Evolutionary conservation across 257 asterid species (phyloP), one percentile per base, ranked within the genome.

Genomic region (Plantago major): DNA sequence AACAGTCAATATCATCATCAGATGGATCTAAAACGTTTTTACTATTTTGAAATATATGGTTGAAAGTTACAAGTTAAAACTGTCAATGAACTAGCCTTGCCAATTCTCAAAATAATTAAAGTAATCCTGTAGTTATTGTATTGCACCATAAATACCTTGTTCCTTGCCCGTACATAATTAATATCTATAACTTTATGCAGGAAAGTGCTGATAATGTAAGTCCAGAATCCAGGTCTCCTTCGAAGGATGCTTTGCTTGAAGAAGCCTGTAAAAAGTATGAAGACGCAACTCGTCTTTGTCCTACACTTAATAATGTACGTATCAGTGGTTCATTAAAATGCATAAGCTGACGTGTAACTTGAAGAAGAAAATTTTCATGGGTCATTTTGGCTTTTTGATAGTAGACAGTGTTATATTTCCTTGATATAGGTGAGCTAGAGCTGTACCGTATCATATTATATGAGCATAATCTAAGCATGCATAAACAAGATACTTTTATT

Each of bases 141-240:
- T 47, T 67, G 43, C 37, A 49, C n/a, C 28, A 11, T 65, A 50
- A 10, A 19, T 57, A 16, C 26, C 26, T 26, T 52, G 54, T 75
- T 60, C 55, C 46, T 67, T 47, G 54, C 55, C 19, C 51, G 18
- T 42, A 59, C 46, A 58, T 9, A 58, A 44, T 58, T 37, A 58
- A 55, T 68, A 28, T 61, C 47, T 52, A 53, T 42, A 62, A 47
- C 54, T 69, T 57, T 59, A 77, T 83, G 82, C 94, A 92, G 99
- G 99, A 92, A 83, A 92, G 99, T 82, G 99, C 99, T 43, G 99
- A 92, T 74, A 92, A 92, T 68, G 88, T 92, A 51, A 81, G 67
- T 76, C 86, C 93, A 55, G 96, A 89, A 65, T 81, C 99, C 28
- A 75, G 78, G 68, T 84, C 97, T 77, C 89, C 94, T 70, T 89